Conservation (phyloP, 179 eudicot species). For the Drosera spatulata region DNA sequence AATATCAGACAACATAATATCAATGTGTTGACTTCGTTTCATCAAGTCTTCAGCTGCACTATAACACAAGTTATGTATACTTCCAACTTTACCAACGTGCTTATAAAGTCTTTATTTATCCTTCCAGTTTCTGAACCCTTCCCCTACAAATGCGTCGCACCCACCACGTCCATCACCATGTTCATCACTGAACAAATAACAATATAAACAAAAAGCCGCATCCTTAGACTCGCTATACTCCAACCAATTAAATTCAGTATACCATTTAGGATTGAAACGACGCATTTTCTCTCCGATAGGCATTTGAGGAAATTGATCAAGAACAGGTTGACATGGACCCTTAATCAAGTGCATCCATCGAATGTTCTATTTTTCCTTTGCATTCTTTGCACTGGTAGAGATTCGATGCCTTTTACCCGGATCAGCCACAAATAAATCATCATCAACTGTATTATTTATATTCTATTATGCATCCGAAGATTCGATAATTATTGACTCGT, state of each 20-base stretch:
- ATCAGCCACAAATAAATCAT: too few species aligned
- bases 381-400: too few species aligned
- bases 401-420: too few species aligned
- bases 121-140: constrained; percentile 1
- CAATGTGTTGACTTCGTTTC: not conserved
- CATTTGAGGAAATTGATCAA: not conserved
- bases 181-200: not conserved
- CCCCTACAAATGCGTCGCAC: not conserved
- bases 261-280: not conserved
- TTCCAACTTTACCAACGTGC: not conserved
- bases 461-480: too few species aligned
- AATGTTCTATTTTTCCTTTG: too few species aligned
- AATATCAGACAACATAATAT: not conserved
- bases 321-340: not conserved
- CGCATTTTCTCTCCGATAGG: not conserved
- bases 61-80: not conserved
- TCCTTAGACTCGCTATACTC: not conserved
- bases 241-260: not conserved
- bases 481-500: too few species aligned
- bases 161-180: not conserved
- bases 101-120: not conserved
- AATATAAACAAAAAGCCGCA: not conserved
- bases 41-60: not conserved
- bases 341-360: not conserved
- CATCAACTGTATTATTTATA: too few species aligned